phyloP scores from a whole-genome alignment of 73 alveolate species.

The Diophrys appendiculata region DNA sequence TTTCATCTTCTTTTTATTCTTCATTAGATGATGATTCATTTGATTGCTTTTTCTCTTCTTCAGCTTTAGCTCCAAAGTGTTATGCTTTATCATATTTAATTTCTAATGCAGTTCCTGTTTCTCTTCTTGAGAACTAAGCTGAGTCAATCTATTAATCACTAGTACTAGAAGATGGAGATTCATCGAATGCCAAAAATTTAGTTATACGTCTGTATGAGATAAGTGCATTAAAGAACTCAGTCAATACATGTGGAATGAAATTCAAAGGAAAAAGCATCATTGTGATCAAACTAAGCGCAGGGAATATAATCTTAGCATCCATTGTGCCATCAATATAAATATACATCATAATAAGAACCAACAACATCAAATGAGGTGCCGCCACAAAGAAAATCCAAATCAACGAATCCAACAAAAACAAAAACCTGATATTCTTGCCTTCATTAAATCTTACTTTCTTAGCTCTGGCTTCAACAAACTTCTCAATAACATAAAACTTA shows the following conservation, averaged over 20 bases:
- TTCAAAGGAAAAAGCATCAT: conserved; percentile 2
- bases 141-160: neutral
- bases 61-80: neutral
- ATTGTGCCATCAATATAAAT: neutral
- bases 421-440: neutral
- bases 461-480: conserved; percentile 41
- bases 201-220: neutral
- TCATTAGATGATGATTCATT: neutral
- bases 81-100: neutral
- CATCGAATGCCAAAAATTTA: neutral
- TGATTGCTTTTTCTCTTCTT: neutral
- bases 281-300: neutral
- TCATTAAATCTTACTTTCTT: conserved; percentile 58
- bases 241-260: neutral
- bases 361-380: neutral
- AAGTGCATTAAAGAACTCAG: neutral
- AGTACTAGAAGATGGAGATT: too few relatives aligned
- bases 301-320: neutral
- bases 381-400: neutral
- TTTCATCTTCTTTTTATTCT: neutral
- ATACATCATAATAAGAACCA: neutral
- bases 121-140: neutral
- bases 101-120: neutral
- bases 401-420: neutral
- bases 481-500: conserved; percentile 60